These are phyloP conservation scores for Tetrahymena elliotti DNA, from an alignment of 73 alveolate genomes.

Conservation along the genomic window DNA sequence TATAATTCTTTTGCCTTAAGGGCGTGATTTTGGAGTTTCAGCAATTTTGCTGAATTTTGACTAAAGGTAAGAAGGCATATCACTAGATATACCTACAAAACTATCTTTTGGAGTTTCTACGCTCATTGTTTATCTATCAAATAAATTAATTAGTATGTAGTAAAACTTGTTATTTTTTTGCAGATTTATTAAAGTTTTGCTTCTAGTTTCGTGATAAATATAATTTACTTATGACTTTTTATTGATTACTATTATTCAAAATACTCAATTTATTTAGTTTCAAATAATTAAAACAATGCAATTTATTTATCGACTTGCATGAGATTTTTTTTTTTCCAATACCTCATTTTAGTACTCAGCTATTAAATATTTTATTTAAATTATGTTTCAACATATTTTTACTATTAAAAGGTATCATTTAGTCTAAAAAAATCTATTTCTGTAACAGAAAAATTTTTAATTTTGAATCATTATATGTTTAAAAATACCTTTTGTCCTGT, in stretches of 20 bases:
- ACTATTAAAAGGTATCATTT: not conserved
- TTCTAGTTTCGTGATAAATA: not conserved
- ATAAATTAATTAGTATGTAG: not conserved
- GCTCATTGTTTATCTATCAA: not conserved
- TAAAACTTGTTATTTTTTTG: not conserved
- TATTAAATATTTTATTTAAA: too few relatives aligned
- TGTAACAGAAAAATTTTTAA: too few relatives aligned
- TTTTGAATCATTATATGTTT: too few relatives aligned
- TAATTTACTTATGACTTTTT: not conserved
- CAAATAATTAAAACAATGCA: not conserved
- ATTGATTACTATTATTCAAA: not conserved
- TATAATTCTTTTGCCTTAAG: not conserved
- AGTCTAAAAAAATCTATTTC: not conserved
- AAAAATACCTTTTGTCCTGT: too few relatives aligned
- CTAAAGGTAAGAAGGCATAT: not conserved
- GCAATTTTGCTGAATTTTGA: not conserved
- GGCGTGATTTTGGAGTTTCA: not conserved
- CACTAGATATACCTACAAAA: not conserved
- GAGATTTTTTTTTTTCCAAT: not conserved
- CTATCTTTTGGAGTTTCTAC: not conserved
- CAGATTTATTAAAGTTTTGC: not conserved
- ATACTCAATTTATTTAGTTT: not conserved
- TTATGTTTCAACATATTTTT: not conserved
- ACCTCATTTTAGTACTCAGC: not conserved
- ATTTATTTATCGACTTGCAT: not conserved